Conservation (phyloP, 495 filamentous ascomycete species). For the Letharia columbiana region DNA sequence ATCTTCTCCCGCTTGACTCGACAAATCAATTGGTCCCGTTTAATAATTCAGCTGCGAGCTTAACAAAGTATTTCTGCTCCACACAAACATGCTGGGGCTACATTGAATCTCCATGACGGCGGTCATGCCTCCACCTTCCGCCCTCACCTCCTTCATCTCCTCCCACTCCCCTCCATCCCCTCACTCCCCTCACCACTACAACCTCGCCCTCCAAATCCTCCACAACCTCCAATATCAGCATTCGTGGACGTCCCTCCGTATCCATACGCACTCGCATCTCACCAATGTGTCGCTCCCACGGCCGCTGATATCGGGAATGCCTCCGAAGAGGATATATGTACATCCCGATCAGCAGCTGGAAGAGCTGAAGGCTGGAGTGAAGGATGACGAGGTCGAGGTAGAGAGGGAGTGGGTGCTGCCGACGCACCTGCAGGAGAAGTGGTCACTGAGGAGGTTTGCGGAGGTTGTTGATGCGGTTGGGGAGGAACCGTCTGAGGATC, state of each 20-base stretch:
- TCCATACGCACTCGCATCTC: constrained; percentile 48
- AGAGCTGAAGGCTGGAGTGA: constrained; percentile 50
- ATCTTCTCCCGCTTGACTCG: background rate
- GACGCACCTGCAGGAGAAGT: constrained; percentile 68
- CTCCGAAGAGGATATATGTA: constrained; percentile 74
- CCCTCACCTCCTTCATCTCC: constrained; percentile 7
- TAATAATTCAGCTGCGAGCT: background rate
- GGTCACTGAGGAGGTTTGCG: constrained; percentile 67
- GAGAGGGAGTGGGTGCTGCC: constrained; percentile 85
- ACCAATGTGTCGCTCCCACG: constrained; percentile 37
- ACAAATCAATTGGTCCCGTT: too few species aligned
- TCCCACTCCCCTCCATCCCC: background rate
- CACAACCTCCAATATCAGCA: constrained; percentile 84
- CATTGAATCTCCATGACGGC: background rate
- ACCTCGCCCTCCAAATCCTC: constrained; percentile 58
- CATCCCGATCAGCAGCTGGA: constrained; percentile 89
- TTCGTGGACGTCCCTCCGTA: constrained; percentile 64
- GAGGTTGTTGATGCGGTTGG: constrained; percentile 70
- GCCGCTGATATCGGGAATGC: constrained; percentile 76
- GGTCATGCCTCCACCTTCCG: constrained; percentile 5
- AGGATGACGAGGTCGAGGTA: constrained; percentile 42
- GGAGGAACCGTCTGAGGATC: constrained; percentile 33
- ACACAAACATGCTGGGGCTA: background rate
- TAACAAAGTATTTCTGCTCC: background rate
- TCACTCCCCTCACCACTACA: constrained; percentile 18